Evolutionary conservation across 2,329 filamentous ascomycete genomes (phyloP).

Genomic region (Didymellaceae sp.): DNA sequence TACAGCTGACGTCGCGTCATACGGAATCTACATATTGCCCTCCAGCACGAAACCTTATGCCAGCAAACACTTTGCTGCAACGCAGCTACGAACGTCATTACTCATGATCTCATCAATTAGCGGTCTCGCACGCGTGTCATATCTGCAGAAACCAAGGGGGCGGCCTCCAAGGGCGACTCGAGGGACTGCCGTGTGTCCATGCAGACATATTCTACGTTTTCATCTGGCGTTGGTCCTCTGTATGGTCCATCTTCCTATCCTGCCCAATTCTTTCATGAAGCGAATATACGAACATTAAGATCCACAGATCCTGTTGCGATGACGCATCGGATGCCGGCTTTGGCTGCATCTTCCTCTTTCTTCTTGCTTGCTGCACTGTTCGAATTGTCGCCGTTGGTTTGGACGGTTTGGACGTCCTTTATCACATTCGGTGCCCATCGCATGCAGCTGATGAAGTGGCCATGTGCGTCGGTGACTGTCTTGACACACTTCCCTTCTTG

Average conservation of each 20-base stretch:
- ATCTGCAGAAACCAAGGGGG: too few relatives aligned
- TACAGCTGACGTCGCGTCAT: neutral
- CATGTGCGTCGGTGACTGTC: constrained; percentile 76
- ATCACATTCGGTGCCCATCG: constrained; percentile 82
- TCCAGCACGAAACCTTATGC: neutral
- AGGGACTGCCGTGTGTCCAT: neutral
- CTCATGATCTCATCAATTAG: too few relatives aligned
- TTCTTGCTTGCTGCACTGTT: constrained; percentile 57
- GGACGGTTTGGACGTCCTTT: constrained; percentile 60
- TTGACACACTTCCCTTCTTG: constrained; percentile 93
- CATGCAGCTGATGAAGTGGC: constrained; percentile 84
- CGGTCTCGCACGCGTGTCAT: too few relatives aligned
- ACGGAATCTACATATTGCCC: neutral
- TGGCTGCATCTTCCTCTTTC: constrained; percentile 58
- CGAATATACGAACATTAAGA: constrained; percentile 79
- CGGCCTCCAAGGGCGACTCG: neutral
- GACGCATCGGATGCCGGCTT: constrained; percentile 77
- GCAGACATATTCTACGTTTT: neutral
- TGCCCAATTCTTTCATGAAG: constrained; percentile 55
- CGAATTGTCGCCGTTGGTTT: constrained; percentile 49
- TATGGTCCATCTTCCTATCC: neutral
- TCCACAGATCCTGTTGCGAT: constrained; percentile 89
- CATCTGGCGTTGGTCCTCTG: neutral
- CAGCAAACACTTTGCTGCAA: neutral
- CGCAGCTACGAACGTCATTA: too few relatives aligned